Evolutionary conservation across 2,329 filamentous ascomycete species (phyloP).

Genomic region (Diaporthe capsici): DNA sequence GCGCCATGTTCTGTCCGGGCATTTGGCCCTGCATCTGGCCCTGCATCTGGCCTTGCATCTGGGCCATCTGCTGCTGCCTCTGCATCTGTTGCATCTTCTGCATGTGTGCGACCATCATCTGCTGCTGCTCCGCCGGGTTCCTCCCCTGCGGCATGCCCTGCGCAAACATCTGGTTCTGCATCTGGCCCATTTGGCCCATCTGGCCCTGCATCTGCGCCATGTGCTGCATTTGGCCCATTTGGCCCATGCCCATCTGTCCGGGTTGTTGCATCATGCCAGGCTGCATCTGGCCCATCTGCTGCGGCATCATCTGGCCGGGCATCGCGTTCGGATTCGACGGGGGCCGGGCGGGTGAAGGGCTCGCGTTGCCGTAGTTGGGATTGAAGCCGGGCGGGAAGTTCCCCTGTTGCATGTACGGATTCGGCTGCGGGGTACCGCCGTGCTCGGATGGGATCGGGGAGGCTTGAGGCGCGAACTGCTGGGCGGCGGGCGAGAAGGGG

Average conservation of each 20-base stretch:
- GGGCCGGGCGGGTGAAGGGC: conserved; percentile 69
- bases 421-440: conserved; percentile 80
- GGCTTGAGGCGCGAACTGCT: conserved; percentile 76
- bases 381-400: conserved; percentile 72
- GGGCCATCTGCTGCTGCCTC: conserved; percentile 59
- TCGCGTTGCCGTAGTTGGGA: conserved; percentile 67
- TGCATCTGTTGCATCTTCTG: conserved; percentile 82
- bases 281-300: conserved; percentile 60
- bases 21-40: conserved; percentile 55
- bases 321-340: conserved; percentile 66
- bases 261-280: conserved; percentile 55
- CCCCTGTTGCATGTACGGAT: conserved; percentile 64
- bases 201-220: conserved; percentile 58
- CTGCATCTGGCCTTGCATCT: conserved; percentile 59
- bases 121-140: conserved; percentile 78
- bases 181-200: conserved; percentile 58
- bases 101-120: conserved; percentile 83
- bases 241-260: conserved; percentile 47
- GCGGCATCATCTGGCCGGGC: conserved; percentile 67
- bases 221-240: conserved; percentile 53
- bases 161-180: conserved; percentile 52
- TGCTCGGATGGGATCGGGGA: conserved; percentile 85
- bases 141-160: conserved; percentile 60
- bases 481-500: conserved; percentile 84
- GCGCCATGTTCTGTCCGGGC: conserved; percentile 49